Percentiles rank a stretch among this genome's conserved stretches.
Evolutionary conservation across 1,284 basidiomycete genomes (phyloP).

Genomic region (Fistulinella staudtii): DNA sequence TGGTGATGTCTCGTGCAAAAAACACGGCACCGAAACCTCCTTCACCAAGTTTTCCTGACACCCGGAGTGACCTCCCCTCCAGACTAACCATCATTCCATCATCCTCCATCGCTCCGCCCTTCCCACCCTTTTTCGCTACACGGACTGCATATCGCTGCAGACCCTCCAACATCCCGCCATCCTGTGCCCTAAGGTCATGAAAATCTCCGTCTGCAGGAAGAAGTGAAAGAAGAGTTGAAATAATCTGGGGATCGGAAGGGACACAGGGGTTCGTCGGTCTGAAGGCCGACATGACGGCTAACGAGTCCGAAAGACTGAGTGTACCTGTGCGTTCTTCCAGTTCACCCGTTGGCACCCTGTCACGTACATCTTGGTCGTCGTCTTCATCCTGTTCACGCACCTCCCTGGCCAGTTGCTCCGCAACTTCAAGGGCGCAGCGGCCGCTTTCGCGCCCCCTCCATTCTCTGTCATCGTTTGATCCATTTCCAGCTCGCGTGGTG

Average conservation of each 20-base stretch:
- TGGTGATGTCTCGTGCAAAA: slow-evolving; percentile 62
- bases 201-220: slow-evolving; percentile 64
- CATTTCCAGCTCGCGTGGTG: slow-evolving; percentile 21
- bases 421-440: slow-evolving; percentile 48
- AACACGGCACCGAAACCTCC: slow-evolving; percentile 97
- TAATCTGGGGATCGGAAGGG: slow-evolving; percentile 71
- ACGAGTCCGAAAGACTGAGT: slow-evolving; percentile 59
- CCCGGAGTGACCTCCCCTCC: slow-evolving; percentile 58
- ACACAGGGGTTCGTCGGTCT: slow-evolving; percentile 85
- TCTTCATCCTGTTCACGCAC: slow-evolving; percentile 35
- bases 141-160: slow-evolving; percentile 65
- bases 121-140: slow-evolving; percentile 44
- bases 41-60: slow-evolving; percentile 90
- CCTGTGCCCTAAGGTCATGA: slow-evolving; percentile 54
- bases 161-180: slow-evolving; percentile 58
- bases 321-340: slow-evolving; percentile 55
- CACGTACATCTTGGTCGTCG: slow-evolving; percentile 18
- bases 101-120: slow-evolving; percentile 38
- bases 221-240: slow-evolving; percentile 65
- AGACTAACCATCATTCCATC: slow-evolving; percentile 50
- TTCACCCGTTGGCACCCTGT: slow-evolving; percentile 29
- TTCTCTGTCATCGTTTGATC: slow-evolving; percentile 24
- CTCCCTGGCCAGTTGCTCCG: slow-evolving; percentile 54
- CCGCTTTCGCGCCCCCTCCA: slow-evolving; percentile 32
- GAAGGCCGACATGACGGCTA: slow-evolving; percentile 59